phyloP scores from a whole-genome alignment of 257 asterid species.

The Linaria vulgaris region DNA sequence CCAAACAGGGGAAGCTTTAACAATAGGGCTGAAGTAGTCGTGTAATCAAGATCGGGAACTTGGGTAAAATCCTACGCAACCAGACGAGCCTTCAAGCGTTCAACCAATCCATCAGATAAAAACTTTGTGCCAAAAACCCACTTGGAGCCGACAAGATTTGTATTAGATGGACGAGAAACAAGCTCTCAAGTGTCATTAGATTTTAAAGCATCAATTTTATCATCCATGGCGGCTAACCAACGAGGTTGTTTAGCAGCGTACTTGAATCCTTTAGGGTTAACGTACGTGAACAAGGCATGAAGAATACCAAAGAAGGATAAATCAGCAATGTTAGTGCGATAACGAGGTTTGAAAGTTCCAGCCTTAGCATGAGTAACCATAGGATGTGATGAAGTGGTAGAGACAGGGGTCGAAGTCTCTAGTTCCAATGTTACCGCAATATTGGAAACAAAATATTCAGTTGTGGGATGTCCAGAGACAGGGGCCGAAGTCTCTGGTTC shows the following conservation, averaged over 20 bases:
- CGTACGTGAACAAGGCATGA: neutral
- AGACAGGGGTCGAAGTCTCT: too few species aligned
- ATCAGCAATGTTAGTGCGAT: too few species aligned
- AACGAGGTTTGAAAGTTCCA: too few species aligned
- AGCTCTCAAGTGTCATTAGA: conserved; percentile 20
- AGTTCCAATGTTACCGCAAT: too few species aligned
- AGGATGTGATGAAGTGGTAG: too few species aligned
- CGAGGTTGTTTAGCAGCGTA: neutral
- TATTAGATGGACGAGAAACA: conserved; percentile 15
- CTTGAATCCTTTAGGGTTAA: neutral
- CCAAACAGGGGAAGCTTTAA: neutral
- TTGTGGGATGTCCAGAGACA: too few species aligned
- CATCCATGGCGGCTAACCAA: conserved; percentile 19
- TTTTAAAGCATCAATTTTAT: neutral
- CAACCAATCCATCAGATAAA: neutral
- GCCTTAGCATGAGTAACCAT: too few species aligned
- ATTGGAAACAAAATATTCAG: too few species aligned
- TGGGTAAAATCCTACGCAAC: neutral
- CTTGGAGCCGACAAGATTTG: conserved; percentile 15
- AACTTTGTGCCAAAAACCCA: conserved; percentile 12
- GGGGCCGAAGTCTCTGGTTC: too few species aligned
- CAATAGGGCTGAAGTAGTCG: neutral
- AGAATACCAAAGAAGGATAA: neutral
- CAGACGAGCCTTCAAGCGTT: neutral
- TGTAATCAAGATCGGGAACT: neutral